A percentile compares a stretch with the other conserved stretches of the same genome.
Evolutionary conservation across 192 early-diverging fungal genomes (phyloP).

Genomic region (Mortierella claussenii): DNA sequence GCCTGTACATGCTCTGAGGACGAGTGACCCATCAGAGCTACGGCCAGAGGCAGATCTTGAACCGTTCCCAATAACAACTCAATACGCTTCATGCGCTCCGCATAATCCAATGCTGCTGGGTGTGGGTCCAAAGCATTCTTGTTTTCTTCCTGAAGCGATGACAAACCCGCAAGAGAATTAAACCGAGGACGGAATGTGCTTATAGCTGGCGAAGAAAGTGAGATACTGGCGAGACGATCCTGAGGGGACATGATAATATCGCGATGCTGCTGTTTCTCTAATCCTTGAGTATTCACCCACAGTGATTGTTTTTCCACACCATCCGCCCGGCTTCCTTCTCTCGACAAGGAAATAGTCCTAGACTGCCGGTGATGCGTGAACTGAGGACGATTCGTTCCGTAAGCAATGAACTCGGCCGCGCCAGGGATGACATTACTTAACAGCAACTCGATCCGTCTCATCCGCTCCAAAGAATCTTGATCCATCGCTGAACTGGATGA

Average conservation of each 20-base stretch:
- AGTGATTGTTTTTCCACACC: not conserved
- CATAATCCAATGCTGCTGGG: slow-evolving; percentile 9
- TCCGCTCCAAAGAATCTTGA: slow-evolving; percentile 37
- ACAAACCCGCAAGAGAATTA: not conserved
- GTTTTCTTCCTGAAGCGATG: slow-evolving; percentile 3
- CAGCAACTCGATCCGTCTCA: slow-evolving; percentile 31
- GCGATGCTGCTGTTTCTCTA: not conserved
- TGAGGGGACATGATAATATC: slow-evolving; percentile 20
- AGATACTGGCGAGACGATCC: slow-evolving; percentile 20
- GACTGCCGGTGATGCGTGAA: not conserved
- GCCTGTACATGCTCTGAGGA: too few relatives aligned
- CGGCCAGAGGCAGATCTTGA: slow-evolving; percentile 19
- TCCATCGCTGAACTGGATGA: slow-evolving; percentile 9
- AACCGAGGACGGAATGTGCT: not conserved
- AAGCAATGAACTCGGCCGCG: slow-evolving; percentile 37
- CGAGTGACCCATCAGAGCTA: slow-evolving; percentile 11
- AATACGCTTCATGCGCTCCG: slow-evolving; percentile 44
- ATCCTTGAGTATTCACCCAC: slow-evolving; percentile 15
- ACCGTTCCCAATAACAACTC: slow-evolving; percentile 26
- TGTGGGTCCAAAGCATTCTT: not conserved
- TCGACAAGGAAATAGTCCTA: not conserved
- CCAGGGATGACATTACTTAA: slow-evolving; percentile 38
- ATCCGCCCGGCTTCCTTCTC: not conserved
- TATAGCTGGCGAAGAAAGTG: slow-evolving; percentile 11
- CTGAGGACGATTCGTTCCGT: slow-evolving; percentile 7